Evolutionary conservation across 2,329 filamentous ascomycete species (phyloP).

Genomic region (Colletotrichum musicola): DNA sequence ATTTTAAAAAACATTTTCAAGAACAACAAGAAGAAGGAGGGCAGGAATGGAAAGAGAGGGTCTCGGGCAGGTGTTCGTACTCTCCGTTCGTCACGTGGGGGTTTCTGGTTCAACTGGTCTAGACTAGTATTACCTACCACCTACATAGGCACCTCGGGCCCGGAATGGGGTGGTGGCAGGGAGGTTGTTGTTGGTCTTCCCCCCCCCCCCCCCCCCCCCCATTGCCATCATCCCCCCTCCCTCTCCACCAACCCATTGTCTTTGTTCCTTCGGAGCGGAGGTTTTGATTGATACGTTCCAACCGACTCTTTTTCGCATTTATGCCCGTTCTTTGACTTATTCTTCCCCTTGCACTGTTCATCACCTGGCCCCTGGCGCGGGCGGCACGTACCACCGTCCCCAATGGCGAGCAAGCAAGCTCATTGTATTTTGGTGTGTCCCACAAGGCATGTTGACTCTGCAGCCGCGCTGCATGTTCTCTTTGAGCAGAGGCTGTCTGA

Average conservation of each 20-base stretch:
- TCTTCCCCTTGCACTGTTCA: conserved; percentile 30
- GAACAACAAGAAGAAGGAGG: conserved; percentile 16
- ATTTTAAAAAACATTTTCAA: conserved; percentile 28
- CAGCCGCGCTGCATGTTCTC: conserved; percentile 27
- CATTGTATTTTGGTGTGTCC: conserved; percentile 33
- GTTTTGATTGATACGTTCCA: conserved; percentile 31
- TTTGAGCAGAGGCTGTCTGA: conserved; percentile 34
- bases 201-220: too few species aligned
- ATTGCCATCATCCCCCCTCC: not conserved
- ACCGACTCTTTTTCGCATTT: conserved; percentile 29
- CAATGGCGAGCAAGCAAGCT: conserved; percentile 15
- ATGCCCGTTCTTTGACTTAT: conserved; percentile 31
- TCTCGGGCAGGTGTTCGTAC: not conserved
- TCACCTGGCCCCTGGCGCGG: conserved; percentile 25
- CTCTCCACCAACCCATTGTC: conserved; percentile 32
- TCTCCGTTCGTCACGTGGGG: conserved; percentile 37
- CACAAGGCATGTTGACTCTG: conserved; percentile 23
- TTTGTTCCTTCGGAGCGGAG: conserved; percentile 29
- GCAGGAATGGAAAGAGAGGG: conserved; percentile 11
- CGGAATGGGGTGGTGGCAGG: conserved; percentile 10
- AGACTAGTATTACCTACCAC: not conserved
- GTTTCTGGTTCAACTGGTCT: conserved; percentile 20
- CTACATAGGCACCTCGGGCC: conserved; percentile 9
- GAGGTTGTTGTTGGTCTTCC: conserved; percentile 17
- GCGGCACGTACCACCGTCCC: conserved; percentile 1